A percentile compares a stretch with the other conserved stretches of the same genome.
Evolutionary conservation across 2,329 filamentous ascomycete species (phyloP).

Genomic region (Phoma sp.): DNA sequence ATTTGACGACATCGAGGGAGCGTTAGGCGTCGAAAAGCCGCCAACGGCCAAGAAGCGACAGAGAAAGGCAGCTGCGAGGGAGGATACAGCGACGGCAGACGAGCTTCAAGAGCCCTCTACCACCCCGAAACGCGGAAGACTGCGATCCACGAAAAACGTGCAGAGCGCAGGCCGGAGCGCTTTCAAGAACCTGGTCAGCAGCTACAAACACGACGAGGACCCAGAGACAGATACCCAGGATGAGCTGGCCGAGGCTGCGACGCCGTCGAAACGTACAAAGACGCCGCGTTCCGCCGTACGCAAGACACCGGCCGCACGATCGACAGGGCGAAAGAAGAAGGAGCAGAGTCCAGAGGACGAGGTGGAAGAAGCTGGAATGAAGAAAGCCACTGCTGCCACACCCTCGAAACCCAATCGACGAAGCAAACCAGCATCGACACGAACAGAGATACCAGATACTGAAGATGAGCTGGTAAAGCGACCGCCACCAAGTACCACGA

Average conservation of each 20-base stretch:
- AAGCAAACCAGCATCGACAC: constrained; percentile 16
- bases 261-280: constrained; percentile 25
- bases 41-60: constrained; percentile 14
- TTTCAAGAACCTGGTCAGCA: constrained; percentile 20
- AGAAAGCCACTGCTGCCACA: constrained; percentile 20
- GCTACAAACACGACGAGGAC: constrained; percentile 13
- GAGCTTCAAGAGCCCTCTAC: constrained; percentile 21
- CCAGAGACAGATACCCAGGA: constrained; percentile 26
- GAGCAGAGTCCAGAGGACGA: constrained; percentile 11
- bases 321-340: constrained; percentile 22
- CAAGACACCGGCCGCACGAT: constrained; percentile 20
- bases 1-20: constrained; percentile 56
- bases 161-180: constrained; percentile 25
- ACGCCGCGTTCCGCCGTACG: constrained; percentile 23
- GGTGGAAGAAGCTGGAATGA: constrained; percentile 17
- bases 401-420: constrained; percentile 24
- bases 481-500: constrained; percentile 21
- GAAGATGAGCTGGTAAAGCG: constrained; percentile 32
- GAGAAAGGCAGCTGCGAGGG: constrained; percentile 14
- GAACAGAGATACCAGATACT: constrained; percentile 22
- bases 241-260: constrained; percentile 22
- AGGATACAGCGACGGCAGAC: constrained; percentile 14
- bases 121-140: constrained; percentile 29
- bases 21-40: constrained; percentile 39
- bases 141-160: constrained; percentile 22